Percentiles rank a stretch among this genome's conserved stretches.
phyloP scores from a whole-genome alignment of 192 early-diverging fungal species.

The Coemansia sp. region DNA sequence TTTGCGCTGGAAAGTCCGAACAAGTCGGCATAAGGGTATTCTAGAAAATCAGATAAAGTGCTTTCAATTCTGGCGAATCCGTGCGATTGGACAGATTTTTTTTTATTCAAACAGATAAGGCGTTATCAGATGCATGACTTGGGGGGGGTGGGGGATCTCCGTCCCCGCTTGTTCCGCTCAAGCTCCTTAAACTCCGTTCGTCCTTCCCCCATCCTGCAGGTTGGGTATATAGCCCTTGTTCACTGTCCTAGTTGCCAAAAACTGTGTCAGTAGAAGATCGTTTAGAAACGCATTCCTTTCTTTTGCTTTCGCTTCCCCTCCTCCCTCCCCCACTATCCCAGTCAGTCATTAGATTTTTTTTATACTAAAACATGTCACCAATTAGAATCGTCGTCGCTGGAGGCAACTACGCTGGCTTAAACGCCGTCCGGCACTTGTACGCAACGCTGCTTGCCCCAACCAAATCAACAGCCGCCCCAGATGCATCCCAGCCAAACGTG shows the following conservation, averaged over 20 bases:
- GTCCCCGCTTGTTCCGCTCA: neutral
- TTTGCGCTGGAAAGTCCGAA: too few relatives aligned
- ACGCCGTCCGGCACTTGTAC: constrained; percentile 29
- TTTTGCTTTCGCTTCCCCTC: neutral
- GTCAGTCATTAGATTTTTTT: too few relatives aligned
- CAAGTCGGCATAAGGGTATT: neutral
- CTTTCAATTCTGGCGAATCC: neutral
- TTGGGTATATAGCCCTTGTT: neutral
- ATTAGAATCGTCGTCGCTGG: constrained; percentile 37
- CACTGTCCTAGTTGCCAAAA: too few relatives aligned
- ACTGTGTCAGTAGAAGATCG: neutral
- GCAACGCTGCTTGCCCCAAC: constrained; percentile 22
- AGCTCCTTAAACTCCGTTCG: neutral
- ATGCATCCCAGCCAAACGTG: neutral
- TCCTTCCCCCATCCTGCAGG: too few relatives aligned
- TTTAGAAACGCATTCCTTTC: neutral
- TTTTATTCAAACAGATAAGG: neutral
- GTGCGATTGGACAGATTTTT: neutral
- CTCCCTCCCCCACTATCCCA: too few relatives aligned
- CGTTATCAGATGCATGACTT: neutral
- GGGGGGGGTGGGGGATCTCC: too few relatives aligned
- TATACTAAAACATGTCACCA: neutral
- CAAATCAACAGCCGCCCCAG: neutral
- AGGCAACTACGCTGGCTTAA: constrained; percentile 48
- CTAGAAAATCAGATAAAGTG: neutral